A percentile compares a stretch with the other conserved stretches of the same genome.
Conservation (phyloP, 2,329 filamentous ascomycete genomes). For the Didymella lethalis region DNA sequence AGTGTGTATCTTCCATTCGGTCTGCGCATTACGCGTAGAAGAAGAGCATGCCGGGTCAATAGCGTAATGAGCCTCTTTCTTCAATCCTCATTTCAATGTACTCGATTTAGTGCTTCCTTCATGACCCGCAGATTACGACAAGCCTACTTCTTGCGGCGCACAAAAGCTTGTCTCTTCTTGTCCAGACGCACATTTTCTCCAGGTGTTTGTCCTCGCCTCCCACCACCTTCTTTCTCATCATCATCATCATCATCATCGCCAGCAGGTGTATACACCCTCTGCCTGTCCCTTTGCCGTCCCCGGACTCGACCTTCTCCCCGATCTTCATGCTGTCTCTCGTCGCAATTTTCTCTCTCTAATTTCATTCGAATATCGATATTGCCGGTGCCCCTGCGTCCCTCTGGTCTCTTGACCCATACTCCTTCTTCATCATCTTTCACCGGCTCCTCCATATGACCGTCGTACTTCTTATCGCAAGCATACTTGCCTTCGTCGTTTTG, state of each 20-base stretch:
- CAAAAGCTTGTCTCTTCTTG: not conserved
- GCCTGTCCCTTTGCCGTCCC: not conserved
- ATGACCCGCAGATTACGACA: not conserved
- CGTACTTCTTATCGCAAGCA: slow-evolving; percentile 2
- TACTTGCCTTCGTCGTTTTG: not conserved
- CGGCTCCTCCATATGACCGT: not conserved
- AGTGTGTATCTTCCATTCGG: not conserved
- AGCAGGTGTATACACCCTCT: not conserved
- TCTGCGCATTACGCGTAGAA: not conserved
- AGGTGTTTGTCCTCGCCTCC: not conserved
- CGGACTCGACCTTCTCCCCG: not conserved
- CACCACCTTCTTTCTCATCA: not conserved
- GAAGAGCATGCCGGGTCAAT: not conserved
- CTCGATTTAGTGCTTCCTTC: not conserved
- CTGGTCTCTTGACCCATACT: not conserved
- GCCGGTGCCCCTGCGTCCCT: not conserved
- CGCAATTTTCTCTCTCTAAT: not conserved
- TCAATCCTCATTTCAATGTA: not conserved
- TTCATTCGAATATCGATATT: not conserved
- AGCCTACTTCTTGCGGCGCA: not conserved
- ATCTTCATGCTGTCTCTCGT: not conserved
- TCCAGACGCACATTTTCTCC: not conserved
- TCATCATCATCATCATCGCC: not conserved
- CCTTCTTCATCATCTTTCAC: not conserved
- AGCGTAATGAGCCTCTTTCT: not conserved